Conservation (phyloP, 2,329 filamentous ascomycete genomes). For the Pezicula radicicola region DNA sequence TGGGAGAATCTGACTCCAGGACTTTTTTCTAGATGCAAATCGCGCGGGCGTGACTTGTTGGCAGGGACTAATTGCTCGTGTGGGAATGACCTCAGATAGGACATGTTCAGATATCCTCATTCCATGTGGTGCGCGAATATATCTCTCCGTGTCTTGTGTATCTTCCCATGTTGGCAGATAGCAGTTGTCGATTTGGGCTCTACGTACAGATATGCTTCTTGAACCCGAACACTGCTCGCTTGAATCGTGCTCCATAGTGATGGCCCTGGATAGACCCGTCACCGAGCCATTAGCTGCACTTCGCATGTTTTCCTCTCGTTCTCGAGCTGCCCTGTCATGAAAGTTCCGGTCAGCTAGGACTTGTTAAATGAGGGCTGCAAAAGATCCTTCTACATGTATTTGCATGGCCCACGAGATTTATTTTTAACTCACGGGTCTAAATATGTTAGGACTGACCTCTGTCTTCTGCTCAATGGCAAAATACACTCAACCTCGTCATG, state of each 20-base stretch:
- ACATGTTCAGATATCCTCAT: constrained; percentile 8
- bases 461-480: constrained; percentile 9
- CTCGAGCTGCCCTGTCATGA: constrained; percentile 2
- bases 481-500: constrained; percentile 14
- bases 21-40: constrained; percentile 5
- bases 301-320: constrained; percentile 3
- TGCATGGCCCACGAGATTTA: too few relatives aligned
- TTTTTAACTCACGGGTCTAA: neutral
- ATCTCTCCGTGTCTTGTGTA: neutral
- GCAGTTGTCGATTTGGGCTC: neutral
- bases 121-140: constrained; percentile 5
- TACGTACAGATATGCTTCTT: neutral
- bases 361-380: neutral
- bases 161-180: too few relatives aligned
- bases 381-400: too few relatives aligned
- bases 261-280: neutral
- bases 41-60: neutral
- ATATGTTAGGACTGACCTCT: constrained; percentile 3
- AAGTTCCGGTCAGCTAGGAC: neutral
- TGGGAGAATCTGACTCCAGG: constrained; percentile 8
- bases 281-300: neutral
- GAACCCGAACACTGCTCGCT: neutral
- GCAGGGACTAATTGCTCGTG: neutral
- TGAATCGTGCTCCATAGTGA: neutral
- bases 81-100: constrained; percentile 6